phyloP scores from a whole-genome alignment of 441 rosid genomes.

The Cnidoscolus chayamansa region DNA sequence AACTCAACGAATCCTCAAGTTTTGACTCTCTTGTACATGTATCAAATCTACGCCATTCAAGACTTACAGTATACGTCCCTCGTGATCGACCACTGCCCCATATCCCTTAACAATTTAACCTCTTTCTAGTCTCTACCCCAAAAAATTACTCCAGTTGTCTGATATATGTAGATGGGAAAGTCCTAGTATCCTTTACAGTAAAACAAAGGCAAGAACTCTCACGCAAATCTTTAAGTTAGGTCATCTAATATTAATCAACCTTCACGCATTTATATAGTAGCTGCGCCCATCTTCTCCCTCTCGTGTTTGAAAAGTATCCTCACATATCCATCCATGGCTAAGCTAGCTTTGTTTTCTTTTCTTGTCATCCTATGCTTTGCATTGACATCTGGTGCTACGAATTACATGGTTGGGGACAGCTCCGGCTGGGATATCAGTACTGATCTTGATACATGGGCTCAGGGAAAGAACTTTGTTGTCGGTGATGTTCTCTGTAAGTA shows the following conservation, averaged over 20 bases:
- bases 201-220: conserved; percentile 15
- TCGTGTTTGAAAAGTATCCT: conserved; percentile 9
- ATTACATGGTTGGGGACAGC: conserved; percentile 68
- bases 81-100: too few relatives aligned
- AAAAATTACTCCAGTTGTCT: too few relatives aligned
- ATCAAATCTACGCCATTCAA: too few relatives aligned
- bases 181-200: too few relatives aligned
- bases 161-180: not conserved
- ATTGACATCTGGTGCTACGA: conserved; percentile 42
- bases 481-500: conserved; percentile 70
- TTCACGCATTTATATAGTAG: conserved; percentile 18
- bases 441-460: conserved; percentile 61
- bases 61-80: not conserved
- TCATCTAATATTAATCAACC: conserved; percentile 51
- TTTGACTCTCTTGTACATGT: too few relatives aligned
- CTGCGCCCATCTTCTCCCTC: conserved; percentile 3
- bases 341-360: conserved; percentile 28
- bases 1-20: not conserved
- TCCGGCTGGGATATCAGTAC: conserved; percentile 95
- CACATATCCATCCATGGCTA: conserved; percentile 29
- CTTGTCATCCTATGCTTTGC: conserved; percentile 28
- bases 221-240: conserved; percentile 46
- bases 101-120: too few relatives aligned
- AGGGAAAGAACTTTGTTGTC: conserved; percentile 54
- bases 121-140: too few relatives aligned